Percentiles rank a stretch among this genome's conserved stretches.
These are phyloP conservation scores for Solanum phureja DNA, from an alignment of 257 asterid species.

Conservation along the genomic window DNA sequence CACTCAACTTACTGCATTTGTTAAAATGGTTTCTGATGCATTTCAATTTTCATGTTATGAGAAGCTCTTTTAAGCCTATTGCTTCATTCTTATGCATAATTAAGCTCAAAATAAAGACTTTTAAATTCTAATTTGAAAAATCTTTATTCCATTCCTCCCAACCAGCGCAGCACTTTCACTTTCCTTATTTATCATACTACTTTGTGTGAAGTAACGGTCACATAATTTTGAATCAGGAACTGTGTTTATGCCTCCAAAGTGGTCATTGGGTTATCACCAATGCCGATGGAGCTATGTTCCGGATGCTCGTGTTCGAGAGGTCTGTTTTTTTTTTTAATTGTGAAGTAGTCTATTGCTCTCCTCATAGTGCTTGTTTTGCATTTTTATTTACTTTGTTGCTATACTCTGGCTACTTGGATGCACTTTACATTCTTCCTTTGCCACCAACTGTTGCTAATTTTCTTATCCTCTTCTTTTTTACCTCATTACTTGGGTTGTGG, in stretches of 20 bases:
- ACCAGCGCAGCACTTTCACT: background rate
- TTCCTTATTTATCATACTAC: background rate
- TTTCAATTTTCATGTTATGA: background rate
- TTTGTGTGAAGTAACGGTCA: background rate
- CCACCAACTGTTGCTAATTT: background rate
- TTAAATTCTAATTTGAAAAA: background rate
- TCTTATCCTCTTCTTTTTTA: background rate
- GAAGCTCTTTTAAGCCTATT: background rate
- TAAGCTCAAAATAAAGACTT: background rate
- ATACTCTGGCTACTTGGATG: background rate
- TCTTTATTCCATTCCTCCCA: background rate
- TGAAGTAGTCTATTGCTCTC: background rate
- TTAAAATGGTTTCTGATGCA: background rate
- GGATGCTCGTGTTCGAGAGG: conserved; percentile 88
- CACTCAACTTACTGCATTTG: background rate
- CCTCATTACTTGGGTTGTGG: background rate
- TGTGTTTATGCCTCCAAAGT: conserved; percentile 91
- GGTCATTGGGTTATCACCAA: conserved; percentile 98
- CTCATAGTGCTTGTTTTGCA: background rate
- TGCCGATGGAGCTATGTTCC: conserved; percentile 95
- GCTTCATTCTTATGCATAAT: background rate
- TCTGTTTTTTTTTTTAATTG: conserved; percentile 2
- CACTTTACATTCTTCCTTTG: background rate
- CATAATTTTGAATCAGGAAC: conserved; percentile 41
- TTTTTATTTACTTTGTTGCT: background rate